Evolutionary conservation across 305 asterid species (phyloP).

Genomic region (Plantago coronopus): DNA sequence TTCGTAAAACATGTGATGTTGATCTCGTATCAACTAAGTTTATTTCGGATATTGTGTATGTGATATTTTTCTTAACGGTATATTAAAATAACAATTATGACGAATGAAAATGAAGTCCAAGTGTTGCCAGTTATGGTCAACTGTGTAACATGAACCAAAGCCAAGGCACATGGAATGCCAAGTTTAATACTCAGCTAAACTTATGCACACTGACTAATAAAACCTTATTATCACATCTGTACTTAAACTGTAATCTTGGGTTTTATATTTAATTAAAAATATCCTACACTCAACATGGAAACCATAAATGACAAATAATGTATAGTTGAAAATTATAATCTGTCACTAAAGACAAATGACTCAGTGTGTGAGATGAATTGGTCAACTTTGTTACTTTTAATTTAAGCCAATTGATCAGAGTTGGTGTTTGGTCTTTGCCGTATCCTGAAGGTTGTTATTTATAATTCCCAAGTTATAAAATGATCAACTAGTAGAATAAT

Average conservation of each 20-base stretch:
- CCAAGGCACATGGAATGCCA: not conserved
- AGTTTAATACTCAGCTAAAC: not conserved
- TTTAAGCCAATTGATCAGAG: not conserved
- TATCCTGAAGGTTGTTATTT: conserved; percentile 1
- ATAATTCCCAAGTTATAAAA: no score
- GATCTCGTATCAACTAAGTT: no score
- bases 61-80: no score
- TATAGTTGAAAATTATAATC: not conserved
- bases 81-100: not conserved
- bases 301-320: not conserved
- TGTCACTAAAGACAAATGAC: not conserved
- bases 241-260: not conserved
- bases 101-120: conserved; percentile 4
- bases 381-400: conserved; percentile 2
- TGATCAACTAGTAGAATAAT: no score
- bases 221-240: not conserved
- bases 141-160: not conserved
- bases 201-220: not conserved
- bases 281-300: not conserved
- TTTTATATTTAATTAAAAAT: not conserved
- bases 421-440: conserved; percentile 4
- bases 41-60: no score
- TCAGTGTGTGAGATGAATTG: not conserved
- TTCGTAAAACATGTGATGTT: no score
- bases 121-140: not conserved